phyloP scores from a whole-genome alignment of 2,329 filamentous ascomycete genomes.

The Coniochaeta sp. region DNA sequence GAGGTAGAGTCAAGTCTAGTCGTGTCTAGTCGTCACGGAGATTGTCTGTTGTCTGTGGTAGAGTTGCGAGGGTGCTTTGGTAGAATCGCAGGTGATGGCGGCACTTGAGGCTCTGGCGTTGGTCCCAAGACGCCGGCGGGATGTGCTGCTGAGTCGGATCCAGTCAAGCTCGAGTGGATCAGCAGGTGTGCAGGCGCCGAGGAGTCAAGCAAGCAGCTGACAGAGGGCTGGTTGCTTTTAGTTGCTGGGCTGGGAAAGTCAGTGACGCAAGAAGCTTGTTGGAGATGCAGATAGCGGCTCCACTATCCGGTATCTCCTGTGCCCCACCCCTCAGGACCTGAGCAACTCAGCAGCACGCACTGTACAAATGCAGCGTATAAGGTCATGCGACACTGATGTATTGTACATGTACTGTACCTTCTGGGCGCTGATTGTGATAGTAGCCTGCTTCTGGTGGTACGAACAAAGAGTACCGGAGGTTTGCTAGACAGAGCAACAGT shows the following conservation, averaged over 20 bases:
- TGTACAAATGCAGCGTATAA: background rate
- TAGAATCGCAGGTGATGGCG: background rate
- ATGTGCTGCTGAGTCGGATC: background rate
- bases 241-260: background rate
- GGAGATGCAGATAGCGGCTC: background rate
- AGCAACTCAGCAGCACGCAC: background rate
- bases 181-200: background rate
- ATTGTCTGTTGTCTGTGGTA: background rate
- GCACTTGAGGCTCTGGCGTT: slow-evolving; percentile 17
- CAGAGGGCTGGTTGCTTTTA: background rate
- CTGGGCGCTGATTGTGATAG: no score
- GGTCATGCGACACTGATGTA: background rate
- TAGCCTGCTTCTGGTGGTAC: no score
- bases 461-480: no score
- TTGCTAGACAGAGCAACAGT: no score
- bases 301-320: background rate
- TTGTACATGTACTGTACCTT: no score
- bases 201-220: background rate
- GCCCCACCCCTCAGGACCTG: background rate
- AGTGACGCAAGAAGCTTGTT: background rate
- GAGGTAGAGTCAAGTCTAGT: no score
- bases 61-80: background rate
- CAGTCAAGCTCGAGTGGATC: background rate
- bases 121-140: background rate
- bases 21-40: background rate